A percentile compares a stretch with the other conserved stretches of the same genome.
Conservation (phyloP, 768 basidiomycete species). For the Pleurotus salmoneostramineus region DNA sequence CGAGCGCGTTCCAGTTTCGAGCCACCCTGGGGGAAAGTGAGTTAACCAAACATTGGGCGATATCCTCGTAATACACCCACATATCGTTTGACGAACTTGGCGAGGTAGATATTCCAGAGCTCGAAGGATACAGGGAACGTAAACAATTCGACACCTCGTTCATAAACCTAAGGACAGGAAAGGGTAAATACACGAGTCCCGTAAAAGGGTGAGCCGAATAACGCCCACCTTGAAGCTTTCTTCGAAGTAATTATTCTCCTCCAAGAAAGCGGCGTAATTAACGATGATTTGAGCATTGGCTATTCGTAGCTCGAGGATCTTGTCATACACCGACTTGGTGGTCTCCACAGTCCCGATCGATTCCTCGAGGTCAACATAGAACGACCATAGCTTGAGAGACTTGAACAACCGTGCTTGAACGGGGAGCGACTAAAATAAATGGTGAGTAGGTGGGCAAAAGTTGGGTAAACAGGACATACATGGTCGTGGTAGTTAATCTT, state of each 20-base stretch:
- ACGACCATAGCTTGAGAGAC: conserved; percentile 97
- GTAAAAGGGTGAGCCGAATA: neutral
- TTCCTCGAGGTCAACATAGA: conserved; percentile 97
- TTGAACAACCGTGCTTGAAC: conserved; percentile 94
- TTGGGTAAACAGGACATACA: conserved; percentile 36
- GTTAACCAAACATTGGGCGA: neutral
- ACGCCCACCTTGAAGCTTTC: conserved; percentile 88
- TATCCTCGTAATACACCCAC: conserved; percentile 40
- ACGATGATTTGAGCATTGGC: conserved; percentile 98
- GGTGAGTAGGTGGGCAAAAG: neutral
- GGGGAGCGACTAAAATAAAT: conserved; percentile 56
- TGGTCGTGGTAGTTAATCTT: conserved; percentile 96
- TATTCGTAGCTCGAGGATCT: conserved; percentile 92
- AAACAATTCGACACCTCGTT: conserved; percentile 95
- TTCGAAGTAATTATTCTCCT: conserved; percentile 97
- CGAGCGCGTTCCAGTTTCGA: conserved; percentile 93
- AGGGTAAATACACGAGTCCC: conserved; percentile 4
- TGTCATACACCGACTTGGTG: conserved; percentile 91
- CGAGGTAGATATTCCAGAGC: conserved; percentile 98
- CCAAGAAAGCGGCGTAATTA: conserved; percentile 95
- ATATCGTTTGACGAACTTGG: conserved; percentile 96
- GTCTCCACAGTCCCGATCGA: conserved; percentile 93
- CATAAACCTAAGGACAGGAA: conserved; percentile 65
- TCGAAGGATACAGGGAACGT: conserved; percentile 98
- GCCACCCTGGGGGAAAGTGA: conserved; percentile 58